Conservation (phyloP, 2,329 filamentous ascomycete species). For the Monosporascus sp. region DNA sequence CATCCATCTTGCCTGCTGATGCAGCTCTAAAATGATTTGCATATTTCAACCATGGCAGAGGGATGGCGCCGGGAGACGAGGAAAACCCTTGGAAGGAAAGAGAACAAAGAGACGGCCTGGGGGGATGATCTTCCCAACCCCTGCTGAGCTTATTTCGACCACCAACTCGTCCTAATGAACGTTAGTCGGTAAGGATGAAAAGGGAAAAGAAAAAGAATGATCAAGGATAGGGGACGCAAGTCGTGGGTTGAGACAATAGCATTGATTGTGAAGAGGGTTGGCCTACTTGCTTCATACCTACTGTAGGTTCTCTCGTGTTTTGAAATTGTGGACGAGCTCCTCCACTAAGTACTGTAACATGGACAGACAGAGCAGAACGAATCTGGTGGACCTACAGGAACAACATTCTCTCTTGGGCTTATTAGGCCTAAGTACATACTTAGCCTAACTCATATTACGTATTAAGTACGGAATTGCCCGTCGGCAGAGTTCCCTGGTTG, state of each 20-base stretch:
- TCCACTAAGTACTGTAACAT: background rate
- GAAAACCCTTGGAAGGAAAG: background rate
- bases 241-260: too few relatives aligned
- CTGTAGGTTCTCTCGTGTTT: too few relatives aligned
- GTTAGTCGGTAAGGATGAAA: too few relatives aligned
- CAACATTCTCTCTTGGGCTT: too few relatives aligned
- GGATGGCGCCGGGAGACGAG: background rate
- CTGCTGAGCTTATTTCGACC: background rate
- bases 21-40: background rate
- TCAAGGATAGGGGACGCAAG: background rate
- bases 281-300: too few relatives aligned
- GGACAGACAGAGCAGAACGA: too few relatives aligned
- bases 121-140: background rate
- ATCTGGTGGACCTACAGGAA: too few relatives aligned
- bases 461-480: too few relatives aligned
- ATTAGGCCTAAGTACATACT: background rate
- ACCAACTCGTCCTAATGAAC: background rate
- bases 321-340: too few relatives aligned
- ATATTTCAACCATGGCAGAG: background rate
- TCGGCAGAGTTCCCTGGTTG: too few relatives aligned
- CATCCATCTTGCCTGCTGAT: background rate
- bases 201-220: background rate
- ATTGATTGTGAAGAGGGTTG: too few relatives aligned
- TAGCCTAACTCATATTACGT: background rate
- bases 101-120: background rate